A percentile compares a stretch with the other conserved stretches of the same genome.
These are phyloP conservation scores for Gynostemma pentaphyllum DNA, from an alignment of 306 rosid genomes.

Conservation along the genomic window DNA sequence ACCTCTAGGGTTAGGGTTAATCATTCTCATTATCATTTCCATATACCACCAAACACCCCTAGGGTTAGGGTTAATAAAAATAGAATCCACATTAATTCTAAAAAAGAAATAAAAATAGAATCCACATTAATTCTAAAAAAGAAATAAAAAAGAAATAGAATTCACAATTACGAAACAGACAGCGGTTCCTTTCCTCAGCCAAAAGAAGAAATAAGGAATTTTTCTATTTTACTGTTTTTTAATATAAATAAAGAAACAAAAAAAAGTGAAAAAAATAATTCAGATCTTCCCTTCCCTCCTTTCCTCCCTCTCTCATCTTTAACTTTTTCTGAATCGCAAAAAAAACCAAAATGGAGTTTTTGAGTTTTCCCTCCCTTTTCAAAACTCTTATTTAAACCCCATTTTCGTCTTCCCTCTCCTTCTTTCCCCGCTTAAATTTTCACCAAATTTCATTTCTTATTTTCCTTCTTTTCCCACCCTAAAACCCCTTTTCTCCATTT, in stretches of 20 bases:
- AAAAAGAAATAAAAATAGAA: too few relatives aligned
- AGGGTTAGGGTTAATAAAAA: too few relatives aligned
- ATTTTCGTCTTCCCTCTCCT: slow-evolving; percentile 11
- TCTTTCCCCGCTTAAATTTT: neutral
- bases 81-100: too few relatives aligned
- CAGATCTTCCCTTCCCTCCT: neutral
- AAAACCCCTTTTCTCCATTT: neutral
- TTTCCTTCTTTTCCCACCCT: neutral
- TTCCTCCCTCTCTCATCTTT: neutral
- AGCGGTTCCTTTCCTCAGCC: too few relatives aligned
- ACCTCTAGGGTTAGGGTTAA: too few relatives aligned
- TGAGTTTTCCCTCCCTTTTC: slow-evolving; percentile 17
- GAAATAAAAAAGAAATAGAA: too few relatives aligned
- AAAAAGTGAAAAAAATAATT: neutral
- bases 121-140: too few relatives aligned
- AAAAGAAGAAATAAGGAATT: too few relatives aligned
- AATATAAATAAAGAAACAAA: too few relatives aligned
- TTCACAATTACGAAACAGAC: too few relatives aligned
- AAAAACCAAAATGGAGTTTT: neutral
- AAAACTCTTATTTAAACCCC: neutral
- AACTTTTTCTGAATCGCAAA: slow-evolving; percentile 1
- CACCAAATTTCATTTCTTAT: neutral
- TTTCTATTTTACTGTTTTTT: neutral
- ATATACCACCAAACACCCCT: too few relatives aligned
- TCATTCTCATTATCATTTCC: too few relatives aligned